phyloP scores from a whole-genome alignment of 2,329 filamentous ascomycete genomes.

The Aureobasidium sp. region DNA sequence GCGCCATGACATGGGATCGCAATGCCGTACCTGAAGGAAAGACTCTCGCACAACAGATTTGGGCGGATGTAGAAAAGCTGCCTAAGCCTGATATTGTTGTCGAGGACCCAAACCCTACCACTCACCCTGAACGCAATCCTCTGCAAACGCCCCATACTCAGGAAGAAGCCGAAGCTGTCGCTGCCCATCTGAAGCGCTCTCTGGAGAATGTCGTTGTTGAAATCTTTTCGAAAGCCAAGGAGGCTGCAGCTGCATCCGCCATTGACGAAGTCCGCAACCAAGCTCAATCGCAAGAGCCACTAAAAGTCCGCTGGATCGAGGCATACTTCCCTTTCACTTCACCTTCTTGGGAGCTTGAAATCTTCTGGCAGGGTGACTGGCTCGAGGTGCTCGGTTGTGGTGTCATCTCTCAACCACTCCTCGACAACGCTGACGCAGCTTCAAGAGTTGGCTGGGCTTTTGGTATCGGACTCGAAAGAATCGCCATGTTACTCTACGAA shows the following conservation, averaged over 20 bases:
- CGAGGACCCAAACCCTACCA: constrained; percentile 72
- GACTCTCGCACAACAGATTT: constrained; percentile 57
- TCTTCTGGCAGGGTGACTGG: constrained; percentile 92
- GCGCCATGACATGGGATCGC: constrained; percentile 80
- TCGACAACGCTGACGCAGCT: constrained; percentile 66
- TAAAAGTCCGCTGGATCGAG: constrained; percentile 88
- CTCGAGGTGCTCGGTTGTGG: constrained; percentile 93
- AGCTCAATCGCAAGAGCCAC: constrained; percentile 46
- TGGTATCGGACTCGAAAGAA: constrained; percentile 84
- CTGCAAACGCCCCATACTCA: constrained; percentile 63
- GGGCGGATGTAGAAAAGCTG: constrained; percentile 59
- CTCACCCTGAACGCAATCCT: constrained; percentile 71
- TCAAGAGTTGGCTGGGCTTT: constrained; percentile 87
- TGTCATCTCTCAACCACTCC: constrained; percentile 73
- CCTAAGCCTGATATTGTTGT: constrained; percentile 68
- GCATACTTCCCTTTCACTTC: constrained; percentile 97
- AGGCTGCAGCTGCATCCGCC: constrained; percentile 46
- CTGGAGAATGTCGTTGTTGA: constrained; percentile 84
- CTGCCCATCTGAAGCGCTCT: constrained; percentile 76
- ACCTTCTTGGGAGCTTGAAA: constrained; percentile 91
- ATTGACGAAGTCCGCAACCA: constrained; percentile 29
- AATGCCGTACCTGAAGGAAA: constrained; percentile 41
- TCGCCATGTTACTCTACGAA: constrained; percentile 94
- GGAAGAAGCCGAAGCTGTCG: constrained; percentile 74
- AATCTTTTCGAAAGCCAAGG: constrained; percentile 71